Base-by-base conservation (phyloP, 2,329 filamentous ascomycete species). In the Ophiostoma tasmaniense region DNA sequence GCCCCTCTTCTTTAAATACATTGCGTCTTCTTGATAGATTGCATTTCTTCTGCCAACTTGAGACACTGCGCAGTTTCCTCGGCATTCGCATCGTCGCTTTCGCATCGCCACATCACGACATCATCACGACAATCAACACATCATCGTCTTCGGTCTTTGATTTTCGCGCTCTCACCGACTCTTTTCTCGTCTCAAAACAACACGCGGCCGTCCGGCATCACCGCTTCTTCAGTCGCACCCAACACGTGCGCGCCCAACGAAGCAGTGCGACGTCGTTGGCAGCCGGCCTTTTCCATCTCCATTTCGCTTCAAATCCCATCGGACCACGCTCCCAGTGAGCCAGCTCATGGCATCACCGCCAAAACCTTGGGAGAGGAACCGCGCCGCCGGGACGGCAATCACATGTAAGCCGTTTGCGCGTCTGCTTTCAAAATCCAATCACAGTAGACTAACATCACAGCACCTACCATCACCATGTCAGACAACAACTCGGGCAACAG, bases 331-430 rank as follows among this genome's bases (percentile, higher is more conserved):
- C n/a, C 67, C 67, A 66, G 73, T 73, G 66, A 62, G 61, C 61
- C 61, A 37, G 72, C 71, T n/a, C 72, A 88, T 88, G 84, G 86
- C 86, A 72, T 97, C 94, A 79, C 95, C 95, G 77, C 95, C 95
- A 69, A 99, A 99, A 81, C 95, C 95, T 64, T 99, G 95, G 95
- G 95, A 99, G 81, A 87, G 90, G 79, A 85, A 89, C 73, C 90
- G 89, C 79, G 85, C 87, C 71, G 83, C 83, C 66, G 59, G 71
- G 22, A 64, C 70, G 55, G 82, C 70, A 25, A 50, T 71, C 50
- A 25, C 72, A 66, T 67, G 66, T 68, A 28, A 13, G 64, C 65
- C 33, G 8, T 13, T n/a, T n/a, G 20, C n/a, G 25, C 10, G 25
- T 52, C 52, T 52, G 22, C 30, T 25, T 7, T 7, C 30, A 30